A percentile compares a stretch with the other conserved stretches of the same genome.
Evolutionary conservation across 371 early-diverging fungal genomes (phyloP).

Genomic region (Mortierella sp.): DNA sequence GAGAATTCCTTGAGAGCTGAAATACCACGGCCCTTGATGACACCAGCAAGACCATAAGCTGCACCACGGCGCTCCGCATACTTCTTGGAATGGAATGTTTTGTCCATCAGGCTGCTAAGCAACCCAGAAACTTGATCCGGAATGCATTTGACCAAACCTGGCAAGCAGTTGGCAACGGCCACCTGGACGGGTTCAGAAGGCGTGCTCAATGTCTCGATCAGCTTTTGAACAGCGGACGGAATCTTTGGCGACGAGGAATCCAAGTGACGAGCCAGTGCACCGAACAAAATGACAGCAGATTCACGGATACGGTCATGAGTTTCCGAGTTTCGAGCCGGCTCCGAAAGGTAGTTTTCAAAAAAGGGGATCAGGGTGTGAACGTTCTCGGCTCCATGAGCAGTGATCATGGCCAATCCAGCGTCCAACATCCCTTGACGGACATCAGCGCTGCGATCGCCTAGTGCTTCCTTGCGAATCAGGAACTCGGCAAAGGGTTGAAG

Average conservation of each 20-base stretch:
- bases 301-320: constrained; percentile 87
- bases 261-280: constrained; percentile 90
- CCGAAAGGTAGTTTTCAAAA: constrained; percentile 82
- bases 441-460: constrained; percentile 84
- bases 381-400: constrained; percentile 77
- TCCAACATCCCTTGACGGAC: constrained; percentile 90
- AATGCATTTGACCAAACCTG: constrained; percentile 86
- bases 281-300: constrained; percentile 91
- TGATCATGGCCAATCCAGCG: constrained; percentile 84
- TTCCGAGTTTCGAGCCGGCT: constrained; percentile 66
- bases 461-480: constrained; percentile 82
- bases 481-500: constrained; percentile 76
- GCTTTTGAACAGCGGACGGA: constrained; percentile 81
- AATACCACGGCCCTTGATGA: constrained; percentile 94
- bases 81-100: constrained; percentile 75
- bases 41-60: constrained; percentile 97
- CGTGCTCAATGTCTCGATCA: constrained; percentile 90
- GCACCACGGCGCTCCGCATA: constrained; percentile 94
- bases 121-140: constrained; percentile 71
- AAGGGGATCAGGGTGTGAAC: constrained; percentile 75
- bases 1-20: constrained; percentile 84
- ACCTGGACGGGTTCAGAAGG: constrained; percentile 96
- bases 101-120: constrained; percentile 74
- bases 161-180: constrained; percentile 93
- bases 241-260: constrained; percentile 79